These are phyloP conservation scores for Diaporthe citrichinensis DNA, from an alignment of 2,329 filamentous ascomycete species.

Conservation along the genomic window DNA sequence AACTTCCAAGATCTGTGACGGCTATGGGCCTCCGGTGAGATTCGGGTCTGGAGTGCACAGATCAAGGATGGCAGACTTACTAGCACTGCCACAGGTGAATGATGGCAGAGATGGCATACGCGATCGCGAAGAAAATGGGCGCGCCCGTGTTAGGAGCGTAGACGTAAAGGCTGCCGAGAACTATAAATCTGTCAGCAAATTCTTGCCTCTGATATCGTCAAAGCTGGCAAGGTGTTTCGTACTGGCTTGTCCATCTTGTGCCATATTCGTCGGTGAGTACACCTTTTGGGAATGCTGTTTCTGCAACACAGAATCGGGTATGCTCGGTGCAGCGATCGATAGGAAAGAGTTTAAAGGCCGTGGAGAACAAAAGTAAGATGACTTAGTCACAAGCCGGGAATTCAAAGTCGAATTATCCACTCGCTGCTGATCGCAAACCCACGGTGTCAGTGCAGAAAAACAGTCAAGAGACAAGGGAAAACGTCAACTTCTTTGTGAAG, in stretches of 20 bases:
- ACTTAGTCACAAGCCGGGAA: no score
- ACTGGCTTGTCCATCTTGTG: not conserved
- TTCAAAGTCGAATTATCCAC: no score
- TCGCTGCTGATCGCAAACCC: no score
- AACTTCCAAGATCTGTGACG: constrained; percentile 67
- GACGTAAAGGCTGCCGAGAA: constrained; percentile 54
- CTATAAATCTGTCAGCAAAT: not conserved
- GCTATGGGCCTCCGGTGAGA: constrained; percentile 49
- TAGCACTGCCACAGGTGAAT: constrained; percentile 68
- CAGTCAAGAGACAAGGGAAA: not conserved
- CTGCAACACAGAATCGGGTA: not conserved
- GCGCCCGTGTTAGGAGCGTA: constrained; percentile 69
- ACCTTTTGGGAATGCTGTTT: no score
- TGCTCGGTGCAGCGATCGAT: not conserved
- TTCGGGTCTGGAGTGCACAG: not conserved
- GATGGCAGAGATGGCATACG: constrained; percentile 61
- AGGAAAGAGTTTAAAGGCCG: no score
- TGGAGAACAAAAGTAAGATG: no score
- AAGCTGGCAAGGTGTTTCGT: not conserved
- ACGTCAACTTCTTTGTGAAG: not conserved
- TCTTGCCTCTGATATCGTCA: no score
- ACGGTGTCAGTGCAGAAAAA: no score
- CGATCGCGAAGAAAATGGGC: constrained; percentile 65
- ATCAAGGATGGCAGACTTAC: constrained; percentile 45
- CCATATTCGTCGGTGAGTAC: not conserved